Percentiles rank a stretch among this genome's conserved stretches.
These are phyloP conservation scores for Penicillium coffeae DNA, from an alignment of 495 filamentous ascomycete species.

Conservation along the genomic window DNA sequence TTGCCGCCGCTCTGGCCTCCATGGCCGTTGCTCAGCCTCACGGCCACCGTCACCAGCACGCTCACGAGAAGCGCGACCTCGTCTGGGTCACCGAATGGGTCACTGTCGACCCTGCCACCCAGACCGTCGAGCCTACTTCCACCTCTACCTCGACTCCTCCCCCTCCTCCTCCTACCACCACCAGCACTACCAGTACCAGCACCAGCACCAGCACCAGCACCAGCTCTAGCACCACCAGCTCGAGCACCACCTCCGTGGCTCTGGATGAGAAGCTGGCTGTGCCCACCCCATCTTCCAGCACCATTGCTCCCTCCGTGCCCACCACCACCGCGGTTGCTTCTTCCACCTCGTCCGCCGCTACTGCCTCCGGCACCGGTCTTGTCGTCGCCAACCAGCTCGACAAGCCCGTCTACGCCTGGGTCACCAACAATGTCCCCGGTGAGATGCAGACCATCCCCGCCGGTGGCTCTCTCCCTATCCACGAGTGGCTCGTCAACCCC, in stretches of 20 bases:
- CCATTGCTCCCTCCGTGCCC: constrained; percentile 7
- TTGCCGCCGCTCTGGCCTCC: constrained; percentile 14
- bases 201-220: constrained; percentile 2
- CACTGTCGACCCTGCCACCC: background rate
- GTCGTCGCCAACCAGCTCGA: constrained; percentile 36
- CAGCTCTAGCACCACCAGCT: background rate
- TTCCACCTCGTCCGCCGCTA: constrained; percentile 2
- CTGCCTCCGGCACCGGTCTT: constrained; percentile 20
- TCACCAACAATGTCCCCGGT: constrained; percentile 20
- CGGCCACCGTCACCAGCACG: constrained; percentile 4
- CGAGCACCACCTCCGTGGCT: constrained; percentile 4
- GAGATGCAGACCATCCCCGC: constrained; percentile 26
- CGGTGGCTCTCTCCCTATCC: constrained; percentile 24
- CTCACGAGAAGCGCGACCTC: constrained; percentile 3
- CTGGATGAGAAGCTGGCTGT: too few relatives aligned
- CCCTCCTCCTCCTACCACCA: background rate
- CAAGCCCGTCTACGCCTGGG: constrained; percentile 34
- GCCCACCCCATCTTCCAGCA: constrained; percentile 4
- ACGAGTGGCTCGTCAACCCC: constrained; percentile 32
- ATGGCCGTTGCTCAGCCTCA: constrained; percentile 13
- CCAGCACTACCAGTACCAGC: background rate
- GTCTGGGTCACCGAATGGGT: constrained; percentile 1
- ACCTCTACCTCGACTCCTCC: background rate
- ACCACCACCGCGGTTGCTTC: constrained; percentile 6
- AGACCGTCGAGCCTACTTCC: background rate